Conservation (phyloP, 192 early-diverging fungal species). For the Chytriomyces sp. region DNA sequence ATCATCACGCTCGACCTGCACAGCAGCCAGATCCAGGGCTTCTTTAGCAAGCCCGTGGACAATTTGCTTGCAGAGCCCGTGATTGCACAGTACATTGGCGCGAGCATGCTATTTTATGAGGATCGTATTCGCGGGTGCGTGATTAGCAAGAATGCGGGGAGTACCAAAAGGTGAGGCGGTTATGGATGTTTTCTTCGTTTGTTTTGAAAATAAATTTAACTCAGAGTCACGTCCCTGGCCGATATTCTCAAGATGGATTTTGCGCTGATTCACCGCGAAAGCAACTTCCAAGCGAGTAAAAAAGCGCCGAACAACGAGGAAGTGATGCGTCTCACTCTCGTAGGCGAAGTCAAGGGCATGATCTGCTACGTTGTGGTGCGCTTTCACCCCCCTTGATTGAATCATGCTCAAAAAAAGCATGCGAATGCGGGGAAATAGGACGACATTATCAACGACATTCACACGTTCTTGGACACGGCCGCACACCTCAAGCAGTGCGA, state of each 20-base stretch:
- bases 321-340: slow-evolving; percentile 55
- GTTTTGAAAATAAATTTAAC: background rate
- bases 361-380: slow-evolving; percentile 53
- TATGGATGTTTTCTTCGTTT: background rate
- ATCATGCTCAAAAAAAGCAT: background rate
- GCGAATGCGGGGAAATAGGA: too few relatives aligned
- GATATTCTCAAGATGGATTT: slow-evolving; percentile 92
- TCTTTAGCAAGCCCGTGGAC: slow-evolving; percentile 93
- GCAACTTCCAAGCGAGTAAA: slow-evolving; percentile 49
- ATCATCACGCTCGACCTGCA: slow-evolving; percentile 99
- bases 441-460: slow-evolving; percentile 90
- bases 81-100: slow-evolving; percentile 83
- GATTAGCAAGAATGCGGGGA: slow-evolving; percentile 94
- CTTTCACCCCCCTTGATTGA: background rate
- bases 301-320: slow-evolving; percentile 5
- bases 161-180: slow-evolving; percentile 76
- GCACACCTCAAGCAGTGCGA: slow-evolving; percentile 84
- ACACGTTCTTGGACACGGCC: slow-evolving; percentile 90
- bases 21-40: slow-evolving; percentile 92
- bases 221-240: slow-evolving; percentile 89
- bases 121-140: slow-evolving; percentile 70
- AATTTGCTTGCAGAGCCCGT: slow-evolving; percentile 92
- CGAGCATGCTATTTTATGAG: slow-evolving; percentile 49
- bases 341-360: slow-evolving; percentile 54
- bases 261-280: slow-evolving; percentile 93